Evolutionary conservation across 306 rosid genomes (phyloP).

Genomic region (Trifolium fragiferum): DNA sequence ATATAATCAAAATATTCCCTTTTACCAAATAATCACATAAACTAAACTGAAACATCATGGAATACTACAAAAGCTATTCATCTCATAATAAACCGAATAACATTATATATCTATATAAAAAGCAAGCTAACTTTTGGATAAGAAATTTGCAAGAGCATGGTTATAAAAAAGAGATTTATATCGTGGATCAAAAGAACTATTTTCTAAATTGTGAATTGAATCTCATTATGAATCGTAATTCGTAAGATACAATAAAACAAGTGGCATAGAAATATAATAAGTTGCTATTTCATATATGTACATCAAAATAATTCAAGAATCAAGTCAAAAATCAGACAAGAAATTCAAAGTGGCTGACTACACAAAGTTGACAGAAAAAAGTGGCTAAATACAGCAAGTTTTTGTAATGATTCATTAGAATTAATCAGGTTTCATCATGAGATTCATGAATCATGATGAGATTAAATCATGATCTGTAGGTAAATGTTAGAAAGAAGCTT

Average conservation of each 20-base stretch:
- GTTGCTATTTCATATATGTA: background rate
- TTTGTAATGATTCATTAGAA: background rate
- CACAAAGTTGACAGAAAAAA: background rate
- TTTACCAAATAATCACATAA: background rate
- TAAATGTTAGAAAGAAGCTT: no score
- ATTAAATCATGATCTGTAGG: background rate
- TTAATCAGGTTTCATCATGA: background rate
- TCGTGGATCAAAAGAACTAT: background rate
- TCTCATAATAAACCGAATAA: conserved; percentile 18
- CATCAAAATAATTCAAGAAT: background rate
- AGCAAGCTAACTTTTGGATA: background rate
- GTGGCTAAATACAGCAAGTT: background rate
- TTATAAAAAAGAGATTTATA: background rate
- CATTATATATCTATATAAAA: background rate
- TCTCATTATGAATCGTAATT: background rate
- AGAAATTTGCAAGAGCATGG: background rate
- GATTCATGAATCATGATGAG: background rate
- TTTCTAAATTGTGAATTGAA: background rate
- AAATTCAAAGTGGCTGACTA: background rate
- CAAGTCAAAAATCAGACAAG: background rate
- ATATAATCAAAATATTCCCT: background rate
- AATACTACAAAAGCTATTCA: background rate
- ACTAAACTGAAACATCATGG: conserved; percentile 18
- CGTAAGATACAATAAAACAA: background rate
- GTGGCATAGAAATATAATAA: background rate